phyloP scores from a whole-genome alignment of 2,329 filamentous ascomycete genomes.

The Diaporthe sp. region DNA sequence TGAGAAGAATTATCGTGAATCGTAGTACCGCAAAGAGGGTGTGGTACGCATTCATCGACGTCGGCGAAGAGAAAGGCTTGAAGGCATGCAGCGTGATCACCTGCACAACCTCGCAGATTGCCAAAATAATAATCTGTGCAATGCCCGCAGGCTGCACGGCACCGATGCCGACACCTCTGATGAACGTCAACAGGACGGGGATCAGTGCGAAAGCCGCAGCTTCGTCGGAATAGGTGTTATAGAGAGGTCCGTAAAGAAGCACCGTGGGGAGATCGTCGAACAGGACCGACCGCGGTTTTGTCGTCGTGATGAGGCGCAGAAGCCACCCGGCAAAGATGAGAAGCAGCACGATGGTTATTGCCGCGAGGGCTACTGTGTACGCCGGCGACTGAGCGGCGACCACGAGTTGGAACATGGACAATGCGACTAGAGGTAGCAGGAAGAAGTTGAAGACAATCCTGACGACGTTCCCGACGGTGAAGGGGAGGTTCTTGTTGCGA shows the following conservation, averaged over 20 bases:
- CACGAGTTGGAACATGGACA: conserved; percentile 93
- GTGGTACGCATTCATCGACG: conserved; percentile 98
- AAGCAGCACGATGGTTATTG: conserved; percentile 77
- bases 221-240: conserved; percentile 97
- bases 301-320: conserved; percentile 81
- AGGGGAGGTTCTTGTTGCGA: conserved; percentile 90
- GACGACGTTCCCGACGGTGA: conserved; percentile 81
- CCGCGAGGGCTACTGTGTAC: conserved; percentile 79
- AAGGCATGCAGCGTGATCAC: conserved; percentile 90
- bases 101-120: conserved; percentile 93
- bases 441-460: conserved; percentile 95
- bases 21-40: conserved; percentile 84
- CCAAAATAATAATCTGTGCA: conserved; percentile 90
- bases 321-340: conserved; percentile 82
- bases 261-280: conserved; percentile 95
- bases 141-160: conserved; percentile 93
- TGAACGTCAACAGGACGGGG: conserved; percentile 83
- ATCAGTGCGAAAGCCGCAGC: conserved; percentile 91
- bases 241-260: conserved; percentile 89
- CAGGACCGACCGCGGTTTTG: conserved; percentile 84
- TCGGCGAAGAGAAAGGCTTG: conserved; percentile 87
- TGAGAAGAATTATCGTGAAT: conserved; percentile 79
- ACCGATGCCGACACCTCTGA: conserved; percentile 90
- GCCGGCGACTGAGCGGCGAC: conserved; percentile 75
- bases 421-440: conserved; percentile 83